Percentiles rank a stretch among this genome's conserved stretches.
Evolutionary conservation across 2,329 filamentous ascomycete genomes (phyloP).

Genomic region (Claviceps quebecensis): DNA sequence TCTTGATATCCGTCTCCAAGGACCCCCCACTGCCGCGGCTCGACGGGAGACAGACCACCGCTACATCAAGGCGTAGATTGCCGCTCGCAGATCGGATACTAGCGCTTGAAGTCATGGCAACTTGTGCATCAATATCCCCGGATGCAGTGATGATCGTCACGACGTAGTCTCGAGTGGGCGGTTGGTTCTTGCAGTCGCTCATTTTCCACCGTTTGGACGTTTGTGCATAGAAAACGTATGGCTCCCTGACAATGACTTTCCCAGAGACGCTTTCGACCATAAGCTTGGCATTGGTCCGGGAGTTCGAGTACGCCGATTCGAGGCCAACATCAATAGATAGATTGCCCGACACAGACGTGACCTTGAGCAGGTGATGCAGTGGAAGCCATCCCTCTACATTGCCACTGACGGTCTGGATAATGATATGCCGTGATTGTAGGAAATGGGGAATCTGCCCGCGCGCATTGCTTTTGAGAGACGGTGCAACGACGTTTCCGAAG

Average conservation of each 20-base stretch:
- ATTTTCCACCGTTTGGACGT: background rate
- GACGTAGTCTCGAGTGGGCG: background rate
- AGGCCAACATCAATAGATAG: conserved; percentile 13
- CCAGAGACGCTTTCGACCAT: background rate
- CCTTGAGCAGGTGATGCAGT: conserved; percentile 32
- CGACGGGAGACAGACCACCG: conserved; percentile 28
- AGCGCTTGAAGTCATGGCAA: conserved; percentile 26
- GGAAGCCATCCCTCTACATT: conserved; percentile 34
- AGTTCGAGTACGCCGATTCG: background rate
- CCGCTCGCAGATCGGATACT: conserved; percentile 27
- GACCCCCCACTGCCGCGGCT: conserved; percentile 11
- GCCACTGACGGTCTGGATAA: conserved; percentile 28
- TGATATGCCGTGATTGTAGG: conserved; percentile 28
- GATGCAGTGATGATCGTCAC: background rate
- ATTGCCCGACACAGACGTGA: conserved; percentile 30
- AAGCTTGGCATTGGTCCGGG: background rate
- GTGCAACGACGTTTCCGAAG: conserved; percentile 20
- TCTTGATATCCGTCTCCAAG: conserved; percentile 29
- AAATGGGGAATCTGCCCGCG: conserved; percentile 20
- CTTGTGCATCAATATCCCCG: conserved; percentile 12
- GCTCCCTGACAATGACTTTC: background rate
- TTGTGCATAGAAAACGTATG: background rate
- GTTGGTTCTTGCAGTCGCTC: background rate
- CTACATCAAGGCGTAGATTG: conserved; percentile 19
- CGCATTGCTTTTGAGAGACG: conserved; percentile 7